Conservation (phyloP, 2,329 filamentous ascomycete genomes). For the Fusarium torulosum region DNA sequence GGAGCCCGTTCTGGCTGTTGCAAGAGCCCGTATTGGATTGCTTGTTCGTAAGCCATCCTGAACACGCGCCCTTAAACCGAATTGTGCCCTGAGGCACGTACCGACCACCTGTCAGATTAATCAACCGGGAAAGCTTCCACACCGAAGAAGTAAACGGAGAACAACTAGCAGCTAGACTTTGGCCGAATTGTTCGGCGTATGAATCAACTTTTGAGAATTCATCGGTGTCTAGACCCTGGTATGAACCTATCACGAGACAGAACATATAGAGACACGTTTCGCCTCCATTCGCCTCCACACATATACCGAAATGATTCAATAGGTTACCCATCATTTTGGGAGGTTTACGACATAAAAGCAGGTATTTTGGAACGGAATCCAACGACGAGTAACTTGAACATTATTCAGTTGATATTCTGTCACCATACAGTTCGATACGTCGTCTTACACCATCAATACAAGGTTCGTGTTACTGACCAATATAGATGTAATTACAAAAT, state of each 20-base stretch:
- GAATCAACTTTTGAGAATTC: background rate
- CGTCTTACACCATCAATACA: too few relatives aligned
- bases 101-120: background rate
- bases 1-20: background rate
- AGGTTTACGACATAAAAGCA: too few relatives aligned
- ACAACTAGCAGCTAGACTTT: background rate
- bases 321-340: too few relatives aligned
- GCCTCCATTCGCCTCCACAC: background rate
- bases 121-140: background rate
- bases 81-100: background rate
- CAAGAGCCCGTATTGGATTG: background rate
- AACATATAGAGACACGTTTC: background rate
- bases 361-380: too few relatives aligned
- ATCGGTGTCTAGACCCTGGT: background rate
- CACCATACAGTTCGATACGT: too few relatives aligned
- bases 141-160: background rate
- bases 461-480: too few relatives aligned
- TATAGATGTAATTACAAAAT: too few relatives aligned
- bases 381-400: too few relatives aligned
- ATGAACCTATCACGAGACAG: background rate
- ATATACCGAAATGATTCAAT: too few relatives aligned
- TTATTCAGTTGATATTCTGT: too few relatives aligned
- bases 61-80: background rate
- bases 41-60: background rate
- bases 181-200: background rate